Percentiles rank a stretch among this genome's conserved stretches.
Evolutionary conservation across 441 rosid genomes (phyloP).

Genomic region (Mallotus repandus): DNA sequence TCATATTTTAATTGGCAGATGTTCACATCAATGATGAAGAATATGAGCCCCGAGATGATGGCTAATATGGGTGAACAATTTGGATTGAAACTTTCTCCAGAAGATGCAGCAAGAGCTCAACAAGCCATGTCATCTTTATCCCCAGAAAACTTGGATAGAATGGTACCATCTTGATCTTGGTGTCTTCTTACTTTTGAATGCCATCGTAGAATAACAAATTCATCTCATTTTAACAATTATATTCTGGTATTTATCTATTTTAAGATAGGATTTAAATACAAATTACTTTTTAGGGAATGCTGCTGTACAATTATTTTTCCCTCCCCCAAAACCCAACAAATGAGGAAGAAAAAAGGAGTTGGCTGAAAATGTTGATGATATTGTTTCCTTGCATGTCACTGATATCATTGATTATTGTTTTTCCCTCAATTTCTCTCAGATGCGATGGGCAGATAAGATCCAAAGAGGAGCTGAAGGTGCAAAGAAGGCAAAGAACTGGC

Average conservation of each 20-base stretch:
- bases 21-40: constrained; percentile 83
- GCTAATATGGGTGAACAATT: constrained; percentile 90
- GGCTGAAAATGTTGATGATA: neutral
- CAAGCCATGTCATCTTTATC: constrained; percentile 89
- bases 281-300: no score
- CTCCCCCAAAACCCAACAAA: no score
- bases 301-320: no score
- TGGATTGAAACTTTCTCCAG: constrained; percentile 72
- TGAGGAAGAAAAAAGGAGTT: neutral
- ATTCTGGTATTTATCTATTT: no score
- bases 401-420: neutral
- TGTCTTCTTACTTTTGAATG: neutral
- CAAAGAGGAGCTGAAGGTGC: constrained; percentile 75
- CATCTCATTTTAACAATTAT: no score
- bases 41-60: constrained; percentile 92
- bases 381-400: neutral
- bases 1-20: constrained; percentile 49
- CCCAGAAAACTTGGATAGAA: constrained; percentile 74
- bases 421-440: constrained; percentile 45
- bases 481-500: constrained; percentile 82
- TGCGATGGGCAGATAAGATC: constrained; percentile 83
- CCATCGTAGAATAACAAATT: neutral
- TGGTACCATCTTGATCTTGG: constrained; percentile 44
- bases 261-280: no score
- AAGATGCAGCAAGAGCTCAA: constrained; percentile 86